Evolutionary conservation across 495 filamentous ascomycete genomes (phyloP).

Genomic region (Penicillium paradoxum): DNA sequence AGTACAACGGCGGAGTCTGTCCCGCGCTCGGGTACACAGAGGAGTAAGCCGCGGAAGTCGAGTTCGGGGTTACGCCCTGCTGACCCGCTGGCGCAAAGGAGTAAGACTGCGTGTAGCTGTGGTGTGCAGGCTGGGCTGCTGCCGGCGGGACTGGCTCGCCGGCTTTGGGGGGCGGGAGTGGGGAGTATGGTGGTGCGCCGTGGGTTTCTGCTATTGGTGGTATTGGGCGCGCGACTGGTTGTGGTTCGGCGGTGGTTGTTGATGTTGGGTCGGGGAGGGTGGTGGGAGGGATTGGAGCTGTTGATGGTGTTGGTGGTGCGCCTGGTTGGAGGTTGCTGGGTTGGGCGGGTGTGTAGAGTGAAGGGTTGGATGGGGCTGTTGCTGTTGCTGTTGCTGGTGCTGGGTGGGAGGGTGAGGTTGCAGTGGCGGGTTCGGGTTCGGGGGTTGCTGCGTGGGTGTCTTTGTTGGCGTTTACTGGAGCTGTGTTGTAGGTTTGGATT

Average conservation of each 20-base stretch:
- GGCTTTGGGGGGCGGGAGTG: constrained; percentile 51
- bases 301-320: constrained; percentile 25
- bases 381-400: constrained; percentile 24
- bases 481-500: constrained; percentile 54
- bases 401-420: constrained; percentile 16
- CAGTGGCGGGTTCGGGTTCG: constrained; percentile 40
- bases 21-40: constrained; percentile 49
- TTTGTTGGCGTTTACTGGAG: constrained; percentile 49
- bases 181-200: constrained; percentile 6
- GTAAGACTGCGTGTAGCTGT: constrained; percentile 10
- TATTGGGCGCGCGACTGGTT: constrained; percentile 49
- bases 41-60: constrained; percentile 40
- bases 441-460: constrained; percentile 15
- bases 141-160: constrained; percentile 35
- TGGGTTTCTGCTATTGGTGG: constrained; percentile 4
- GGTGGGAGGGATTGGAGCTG: constrained; percentile 20
- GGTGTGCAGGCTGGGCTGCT: neutral
- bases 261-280: constrained; percentile 5
- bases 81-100: constrained; percentile 12
- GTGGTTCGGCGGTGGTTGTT: constrained; percentile 50
- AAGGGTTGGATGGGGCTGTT: constrained; percentile 36
- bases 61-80: constrained; percentile 24
- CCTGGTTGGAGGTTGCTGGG: constrained; percentile 34
- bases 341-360: constrained; percentile 45
- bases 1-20: constrained; percentile 18